Evolutionary conservation across 257 asterid species (phyloP).

Genomic region (Thymus mandschuricus): DNA sequence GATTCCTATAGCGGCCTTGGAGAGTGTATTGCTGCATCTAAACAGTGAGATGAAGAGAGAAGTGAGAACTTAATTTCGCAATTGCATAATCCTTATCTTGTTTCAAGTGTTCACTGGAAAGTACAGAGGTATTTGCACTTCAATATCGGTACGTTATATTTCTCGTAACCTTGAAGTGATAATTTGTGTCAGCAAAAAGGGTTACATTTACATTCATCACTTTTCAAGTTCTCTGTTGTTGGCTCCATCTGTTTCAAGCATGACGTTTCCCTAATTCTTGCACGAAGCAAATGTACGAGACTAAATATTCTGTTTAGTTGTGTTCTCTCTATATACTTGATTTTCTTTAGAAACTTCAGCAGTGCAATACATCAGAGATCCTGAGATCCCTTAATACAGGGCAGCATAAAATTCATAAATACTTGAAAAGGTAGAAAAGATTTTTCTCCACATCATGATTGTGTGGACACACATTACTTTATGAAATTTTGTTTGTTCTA

Average conservation of each 20-base stretch:
- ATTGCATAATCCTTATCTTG: neutral
- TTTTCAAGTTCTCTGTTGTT: neutral
- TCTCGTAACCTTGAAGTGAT: neutral
- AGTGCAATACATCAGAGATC: neutral
- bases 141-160: neutral
- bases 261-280: neutral
- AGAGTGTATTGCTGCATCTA: slow-evolving; percentile 40
- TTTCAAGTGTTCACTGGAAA: neutral
- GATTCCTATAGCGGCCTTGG: slow-evolving; percentile 44
- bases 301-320: neutral
- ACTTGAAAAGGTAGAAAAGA: neutral
- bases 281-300: neutral
- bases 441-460: neutral
- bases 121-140: neutral
- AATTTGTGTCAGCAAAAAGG: neutral
- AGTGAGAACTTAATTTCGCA: slow-evolving; percentile 10
- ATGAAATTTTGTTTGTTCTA: neutral
- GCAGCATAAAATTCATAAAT: no score
- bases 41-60: slow-evolving; percentile 53
- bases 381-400: no score
- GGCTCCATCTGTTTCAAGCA: neutral
- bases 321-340: neutral
- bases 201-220: neutral
- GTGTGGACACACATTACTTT: neutral
- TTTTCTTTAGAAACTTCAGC: neutral